Evolutionary conservation across 2,329 filamentous ascomycete genomes (phyloP), one percentile per base, ranked within the genome.

Genomic region (Colletotrichum sp.): DNA sequence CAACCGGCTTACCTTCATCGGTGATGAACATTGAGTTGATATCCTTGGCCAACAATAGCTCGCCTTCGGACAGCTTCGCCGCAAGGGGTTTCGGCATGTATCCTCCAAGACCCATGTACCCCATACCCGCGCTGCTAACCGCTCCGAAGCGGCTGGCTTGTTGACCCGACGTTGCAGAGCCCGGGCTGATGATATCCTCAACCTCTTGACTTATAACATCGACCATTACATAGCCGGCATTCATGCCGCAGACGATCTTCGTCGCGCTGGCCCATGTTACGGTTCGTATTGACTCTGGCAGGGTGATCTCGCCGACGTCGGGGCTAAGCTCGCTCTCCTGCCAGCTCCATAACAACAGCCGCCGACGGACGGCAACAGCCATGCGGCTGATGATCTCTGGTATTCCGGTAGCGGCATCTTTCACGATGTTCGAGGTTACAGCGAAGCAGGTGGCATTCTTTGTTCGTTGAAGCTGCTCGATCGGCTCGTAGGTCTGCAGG

Each of bases 21-120:
- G 97, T 94, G 79, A 98, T 94, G 83, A 99, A 99, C 69, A 98
- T 87, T 2, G 96, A 98, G 83, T 98, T 98, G 81, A 98, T 95
- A 80, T 99, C 97, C 84, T 98, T 98, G n/a, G 96, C 95, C n/a
- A 99, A 89, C 75, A 99, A 87, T 83, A 99, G 92, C 85, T 98
- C 92, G 6, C 95, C 95, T 78, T 98, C 95, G 4, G 92, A 91
- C 15, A 99, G 89, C 79, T 94, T 94, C 7, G 96, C 93, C 7
- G 95, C 95, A 80, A 99, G 89, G 8, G 97, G 98, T 81, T 95
- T 98, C 3, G 97, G 96, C 72, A 96, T 95, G 87, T 96, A 97
- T 57, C 95, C 95, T 66, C 95, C 96, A 82, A 99, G 93, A 2
- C 96, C 96, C 91, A 99, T 98, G 82, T 99, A 99, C 60, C 96